Base-by-base conservation (phyloP, 2,329 filamentous ascomycete species). In the Taxawa tesnikishii region DNA sequence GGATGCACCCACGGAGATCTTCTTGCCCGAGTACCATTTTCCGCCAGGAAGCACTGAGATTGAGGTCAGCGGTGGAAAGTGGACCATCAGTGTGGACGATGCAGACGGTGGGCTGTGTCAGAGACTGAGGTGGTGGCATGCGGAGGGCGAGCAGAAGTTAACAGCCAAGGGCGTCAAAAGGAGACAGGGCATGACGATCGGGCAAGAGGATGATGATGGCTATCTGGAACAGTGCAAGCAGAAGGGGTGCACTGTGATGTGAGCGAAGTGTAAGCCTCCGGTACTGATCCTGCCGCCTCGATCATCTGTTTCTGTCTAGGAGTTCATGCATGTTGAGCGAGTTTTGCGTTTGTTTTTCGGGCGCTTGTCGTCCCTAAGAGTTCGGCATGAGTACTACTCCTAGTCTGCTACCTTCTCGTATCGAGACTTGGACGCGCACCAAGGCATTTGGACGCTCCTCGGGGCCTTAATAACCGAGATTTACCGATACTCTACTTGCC, bases 1-100 rank as follows among this genome's bases (percentile, higher is more conserved):
- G 24, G 71, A 79, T 1, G 61, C 64, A 2, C 84, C 85, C 0
- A 96, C 88, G 0, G 70, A 84, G 27, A 67, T 96, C 6, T 93
- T 83, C 54, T 64, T 98, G 2, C 90, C 90, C 0, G 83, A 87
- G 35, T 94, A 83, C 49, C 90, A 98, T 58, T 98, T 93, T 53
- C 87, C 88, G 2, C 72, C 75, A 32, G 72, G 79, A 29, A 65
- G 73, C 27, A 81, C 76, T 24, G 68, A 67, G 1, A 75, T 98
- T 4, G 70, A 79, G 33, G 80, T 85, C 16, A 83, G 74, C 31
- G 82, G 80, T 1, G 92, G 92, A 5, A 90, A 88, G 51, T 98
- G 87, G 87, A 76, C 79, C 44, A 83, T 96, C 38, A 75, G 74
- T 43, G 70, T 65, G 4, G 77, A 85, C 38, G 79, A 85, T 34